phyloP scores from a whole-genome alignment of 352 stramenopile genomes.

The Phytophthora hibernalis region DNA sequence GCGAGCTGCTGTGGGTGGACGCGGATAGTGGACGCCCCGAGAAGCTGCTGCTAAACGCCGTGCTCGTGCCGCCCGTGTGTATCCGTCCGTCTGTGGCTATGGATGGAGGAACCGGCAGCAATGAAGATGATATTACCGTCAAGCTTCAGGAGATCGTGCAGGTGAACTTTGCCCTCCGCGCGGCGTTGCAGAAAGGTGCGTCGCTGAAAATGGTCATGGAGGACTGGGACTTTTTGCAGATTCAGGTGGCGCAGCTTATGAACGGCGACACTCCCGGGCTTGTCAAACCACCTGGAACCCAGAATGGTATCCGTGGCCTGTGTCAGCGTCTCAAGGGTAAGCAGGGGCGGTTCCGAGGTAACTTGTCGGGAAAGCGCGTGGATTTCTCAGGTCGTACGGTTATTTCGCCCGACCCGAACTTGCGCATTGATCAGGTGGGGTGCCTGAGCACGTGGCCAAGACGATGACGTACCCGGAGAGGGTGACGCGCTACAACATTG shows the following conservation, averaged over 20 bases:
- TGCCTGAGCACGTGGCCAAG: conserved; percentile 96
- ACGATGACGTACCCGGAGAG: conserved; percentile 99
- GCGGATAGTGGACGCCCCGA: conserved; percentile 94
- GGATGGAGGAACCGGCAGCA: conserved; percentile 95
- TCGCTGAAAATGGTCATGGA: conserved; percentile 99
- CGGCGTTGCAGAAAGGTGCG: conserved; percentile 94
- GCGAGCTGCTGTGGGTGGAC: conserved; percentile 98
- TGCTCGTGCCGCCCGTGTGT: conserved; percentile 98
- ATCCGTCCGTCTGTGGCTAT: conserved; percentile 99
- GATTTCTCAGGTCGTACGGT: conserved; percentile 99
- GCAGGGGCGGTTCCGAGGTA: conserved; percentile 98
- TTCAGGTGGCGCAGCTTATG: conserved; percentile 97
- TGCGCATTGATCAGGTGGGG: conserved; percentile 95
- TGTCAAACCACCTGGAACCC: conserved; percentile 92
- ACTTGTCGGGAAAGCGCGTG: conserved; percentile 98
- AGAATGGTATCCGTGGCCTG: conserved; percentile 96
- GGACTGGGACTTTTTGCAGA: conserved; percentile 99
- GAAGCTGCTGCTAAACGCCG: conserved; percentile 97
- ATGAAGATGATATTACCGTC: conserved; percentile 99
- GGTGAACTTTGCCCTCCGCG: conserved; percentile 96
- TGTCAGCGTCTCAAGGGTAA: conserved; percentile 99
- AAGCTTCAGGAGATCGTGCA: conserved; percentile 99
- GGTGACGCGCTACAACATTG: conserved; percentile 98
- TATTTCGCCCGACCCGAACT: conserved; percentile 99
- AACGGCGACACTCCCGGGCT: conserved; percentile 98